Evolutionary conservation across 169 alveolate species (phyloP), one percentile per base, ranked within the genome.

Genomic region (Eimeria sp.): DNA sequence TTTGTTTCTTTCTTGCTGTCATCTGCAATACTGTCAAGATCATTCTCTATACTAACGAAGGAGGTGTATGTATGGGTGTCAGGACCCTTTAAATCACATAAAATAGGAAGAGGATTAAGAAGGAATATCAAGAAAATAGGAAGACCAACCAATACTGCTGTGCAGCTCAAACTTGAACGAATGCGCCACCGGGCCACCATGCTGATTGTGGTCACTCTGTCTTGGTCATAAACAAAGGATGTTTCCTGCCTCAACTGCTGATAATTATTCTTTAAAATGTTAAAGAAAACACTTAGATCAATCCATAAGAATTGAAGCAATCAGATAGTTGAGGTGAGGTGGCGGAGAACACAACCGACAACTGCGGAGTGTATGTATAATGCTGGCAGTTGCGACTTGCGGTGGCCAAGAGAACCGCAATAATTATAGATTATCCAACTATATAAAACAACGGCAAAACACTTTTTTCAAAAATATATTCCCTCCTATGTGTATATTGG

Each of bases 81-180:
- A 57, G 73, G 34, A 27, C 67, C 92, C 34, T 54, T 54, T 76
- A 58, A 13, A 6, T 63, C 67, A 76, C 93, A 61, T n/a, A 43
- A 7, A 65, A 58, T 45, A 3, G 45, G 49, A 14, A 65, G 49
- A 22, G 82, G 47, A 65, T 61, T 80, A 13, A 43, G 27, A 13
- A 43, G 27, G 65, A 61, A 65, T 30, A 61, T 16, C 45, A 87
- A 57, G 34, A 83, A 30, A 11, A 27, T 16, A 5, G 83, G 83
- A 40, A 87, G 65, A n/a, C 93, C n/a, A 30, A 51, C 58, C 76
- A 25, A 76, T 40, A 58, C 51, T 63, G 75, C 91, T 54, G 91
- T 27, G 58, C 51, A 83, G 75, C 61, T 57, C 58, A 49, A 34
- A 34, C 40, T 34, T 40, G 75, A 76, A 45, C 63, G 9, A 51